These are phyloP conservation scores for Lasiodiplodia sp. DNA, from an alignment of 2,329 filamentous ascomycete species.

Conservation along the genomic window DNA sequence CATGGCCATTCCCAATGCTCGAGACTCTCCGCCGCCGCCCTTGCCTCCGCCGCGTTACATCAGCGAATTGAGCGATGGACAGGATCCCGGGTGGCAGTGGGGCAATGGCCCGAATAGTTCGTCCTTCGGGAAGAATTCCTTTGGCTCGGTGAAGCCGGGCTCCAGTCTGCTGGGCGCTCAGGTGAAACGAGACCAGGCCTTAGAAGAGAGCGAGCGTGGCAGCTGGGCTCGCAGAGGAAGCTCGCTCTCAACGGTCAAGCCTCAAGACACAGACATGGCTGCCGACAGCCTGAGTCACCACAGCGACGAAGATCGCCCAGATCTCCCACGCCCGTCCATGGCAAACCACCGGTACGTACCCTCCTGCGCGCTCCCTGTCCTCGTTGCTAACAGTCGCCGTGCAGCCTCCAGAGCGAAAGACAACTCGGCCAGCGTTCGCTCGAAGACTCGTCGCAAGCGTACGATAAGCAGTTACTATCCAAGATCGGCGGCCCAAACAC, in stretches of 20 bases:
- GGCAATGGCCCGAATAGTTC: conserved; percentile 61
- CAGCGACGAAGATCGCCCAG: conserved; percentile 48
- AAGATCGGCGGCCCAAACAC: conserved; percentile 68
- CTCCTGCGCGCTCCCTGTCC: not conserved
- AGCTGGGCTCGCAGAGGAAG: conserved; percentile 47
- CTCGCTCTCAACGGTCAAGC: conserved; percentile 48
- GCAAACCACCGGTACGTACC: conserved; percentile 52
- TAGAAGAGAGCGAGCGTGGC: conserved; percentile 38
- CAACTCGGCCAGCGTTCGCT: conserved; percentile 65
- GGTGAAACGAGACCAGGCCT: conserved; percentile 32
- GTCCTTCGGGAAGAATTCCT: conserved; percentile 55
- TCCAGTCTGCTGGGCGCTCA: conserved; percentile 53
- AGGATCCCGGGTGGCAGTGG: conserved; percentile 70
- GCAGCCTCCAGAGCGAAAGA: conserved; percentile 65
- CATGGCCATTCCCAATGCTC: conserved; percentile 69
- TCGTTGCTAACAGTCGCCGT: conserved; percentile 2
- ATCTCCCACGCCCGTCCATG: conserved; percentile 44
- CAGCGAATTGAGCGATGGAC: conserved; percentile 61
- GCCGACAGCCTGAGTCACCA: conserved; percentile 41
- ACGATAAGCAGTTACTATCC: conserved; percentile 68
- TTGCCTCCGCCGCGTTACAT: conserved; percentile 69
- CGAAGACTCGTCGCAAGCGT: conserved; percentile 66
- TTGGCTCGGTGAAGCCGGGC: conserved; percentile 54
- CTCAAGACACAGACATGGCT: conserved; percentile 47
- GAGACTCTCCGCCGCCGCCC: conserved; percentile 64